Evolutionary conservation across 352 stramenopile species (phyloP).

Genomic region (Lagenidium sp.): DNA sequence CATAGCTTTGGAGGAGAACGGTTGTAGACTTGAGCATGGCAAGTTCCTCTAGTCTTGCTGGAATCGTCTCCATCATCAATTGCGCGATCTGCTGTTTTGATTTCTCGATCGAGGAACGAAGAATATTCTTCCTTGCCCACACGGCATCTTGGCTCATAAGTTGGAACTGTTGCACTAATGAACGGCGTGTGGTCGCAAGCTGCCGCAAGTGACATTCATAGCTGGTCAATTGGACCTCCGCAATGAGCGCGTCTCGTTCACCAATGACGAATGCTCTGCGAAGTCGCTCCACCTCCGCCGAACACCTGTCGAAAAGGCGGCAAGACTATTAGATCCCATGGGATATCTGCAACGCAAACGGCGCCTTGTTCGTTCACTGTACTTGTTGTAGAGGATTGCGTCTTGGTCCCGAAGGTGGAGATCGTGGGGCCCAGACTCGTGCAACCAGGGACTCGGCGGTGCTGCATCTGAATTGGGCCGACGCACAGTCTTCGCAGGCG

Average conservation of each 20-base stretch:
- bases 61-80: constrained; percentile 12
- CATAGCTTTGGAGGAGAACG: constrained; percentile 30
- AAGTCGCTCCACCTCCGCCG: constrained; percentile 23
- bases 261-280: constrained; percentile 22
- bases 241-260: constrained; percentile 21
- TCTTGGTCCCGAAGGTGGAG: constrained; percentile 29
- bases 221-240: constrained; percentile 20
- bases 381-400: constrained; percentile 34
- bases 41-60: constrained; percentile 19
- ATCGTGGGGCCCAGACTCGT: constrained; percentile 16
- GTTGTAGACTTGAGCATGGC: constrained; percentile 28
- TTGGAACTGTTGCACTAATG: constrained; percentile 24
- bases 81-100: constrained; percentile 8
- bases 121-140: constrained; percentile 10
- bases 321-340: too few species aligned
- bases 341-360: not conserved
- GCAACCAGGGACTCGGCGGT: constrained; percentile 19
- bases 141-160: constrained; percentile 25
- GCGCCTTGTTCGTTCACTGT: not conserved
- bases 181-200: constrained; percentile 8
- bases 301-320: too few species aligned
- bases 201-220: constrained; percentile 13
- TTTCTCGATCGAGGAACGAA: constrained; percentile 10
- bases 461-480: too few species aligned
- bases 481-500: too few species aligned